Evolutionary conservation across 495 filamentous ascomycete genomes (phyloP), one percentile per base, ranked within the genome.

Genomic region (Talaromyces wortmannii): DNA sequence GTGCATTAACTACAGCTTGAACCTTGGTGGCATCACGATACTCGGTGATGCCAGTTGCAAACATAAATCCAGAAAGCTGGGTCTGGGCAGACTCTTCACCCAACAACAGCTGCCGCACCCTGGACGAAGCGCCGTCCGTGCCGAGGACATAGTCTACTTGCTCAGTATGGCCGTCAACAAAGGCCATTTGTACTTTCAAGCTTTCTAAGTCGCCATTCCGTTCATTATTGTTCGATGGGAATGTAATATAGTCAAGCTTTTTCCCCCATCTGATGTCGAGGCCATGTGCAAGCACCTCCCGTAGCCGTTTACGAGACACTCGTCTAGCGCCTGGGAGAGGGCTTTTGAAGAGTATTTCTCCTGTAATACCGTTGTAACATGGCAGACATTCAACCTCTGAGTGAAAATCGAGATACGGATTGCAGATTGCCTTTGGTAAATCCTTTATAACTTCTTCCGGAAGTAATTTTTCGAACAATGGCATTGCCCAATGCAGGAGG

Each of bases 401-500:
- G 55, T 59, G 47, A 55, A 62, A 69, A 60, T 67, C 58, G 12
- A 51, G 33, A 23, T 51, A 13, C 4, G 49, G 49, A 33, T 51
- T 51, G 49, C 49, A 51, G 31, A 51, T 40, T 7, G 49, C 49
- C 49, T 23, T 40, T 16, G 49, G 31, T 15, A 51, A 16, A 3
- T 33, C n/a, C 15, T 51, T 16, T 32, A 33, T 40, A 58, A 78
- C 67, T 65, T 80, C 67, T 1, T 64, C 57, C 0, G 75, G 60
- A n/a, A 79, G 57, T n/a, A 68, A 67, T 2, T 66, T 58, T 11
- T 64, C 63, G 0, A 82, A 63, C 2, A 73, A 62, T 0, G 63
- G 61, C 10, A 71, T 62, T 0, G 72, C 76, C 81, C 81, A 85
- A 57, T 84, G 79, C 10, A 81, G 61, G 6, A 74, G 67, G 56